phyloP scores from a whole-genome alignment of 352 stramenopile genomes.

The Pythium myriotylum region DNA sequence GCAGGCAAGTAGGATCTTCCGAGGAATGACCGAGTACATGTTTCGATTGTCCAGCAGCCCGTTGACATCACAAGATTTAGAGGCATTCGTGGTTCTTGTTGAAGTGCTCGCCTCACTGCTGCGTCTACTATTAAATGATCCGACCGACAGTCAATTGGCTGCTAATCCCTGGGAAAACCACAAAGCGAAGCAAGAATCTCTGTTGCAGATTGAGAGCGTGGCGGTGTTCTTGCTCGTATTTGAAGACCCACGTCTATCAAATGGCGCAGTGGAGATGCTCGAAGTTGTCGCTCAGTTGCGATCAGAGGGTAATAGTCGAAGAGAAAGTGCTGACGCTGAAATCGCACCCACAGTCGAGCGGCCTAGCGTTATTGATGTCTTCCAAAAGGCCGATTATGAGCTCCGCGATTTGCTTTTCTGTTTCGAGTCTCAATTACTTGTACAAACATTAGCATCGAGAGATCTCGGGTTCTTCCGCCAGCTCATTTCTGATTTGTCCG shows the following conservation, averaged over 20 bases:
- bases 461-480: conserved; percentile 19
- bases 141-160: not conserved
- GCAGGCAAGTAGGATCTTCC: conserved; percentile 42
- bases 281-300: conserved; percentile 30
- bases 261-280: conserved; percentile 36
- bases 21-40: conserved; percentile 62
- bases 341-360: conserved; percentile 17
- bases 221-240: conserved; percentile 61
- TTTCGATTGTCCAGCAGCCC: conserved; percentile 51
- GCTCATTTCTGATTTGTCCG: conserved; percentile 17
- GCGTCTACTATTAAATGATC: not conserved
- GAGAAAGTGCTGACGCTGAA: not conserved
- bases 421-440: conserved; percentile 11
- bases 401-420: conserved; percentile 23
- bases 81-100: conserved; percentile 41
- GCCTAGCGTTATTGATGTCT: conserved; percentile 26
- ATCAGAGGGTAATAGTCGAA: not conserved
- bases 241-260: conserved; percentile 36
- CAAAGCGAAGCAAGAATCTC: conserved; percentile 41
- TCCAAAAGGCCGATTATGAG: conserved; percentile 28
- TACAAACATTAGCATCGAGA: conserved; percentile 15
- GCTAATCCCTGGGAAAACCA: conserved; percentile 36
- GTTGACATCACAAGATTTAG: conserved; percentile 28
- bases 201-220: conserved; percentile 67
- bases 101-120: conserved; percentile 39